A percentile compares a stretch with the other conserved stretches of the same genome.
These are phyloP conservation scores for Monosporascus sp. DNA, from an alignment of 2,329 filamentous ascomycete species.

Conservation along the genomic window DNA sequence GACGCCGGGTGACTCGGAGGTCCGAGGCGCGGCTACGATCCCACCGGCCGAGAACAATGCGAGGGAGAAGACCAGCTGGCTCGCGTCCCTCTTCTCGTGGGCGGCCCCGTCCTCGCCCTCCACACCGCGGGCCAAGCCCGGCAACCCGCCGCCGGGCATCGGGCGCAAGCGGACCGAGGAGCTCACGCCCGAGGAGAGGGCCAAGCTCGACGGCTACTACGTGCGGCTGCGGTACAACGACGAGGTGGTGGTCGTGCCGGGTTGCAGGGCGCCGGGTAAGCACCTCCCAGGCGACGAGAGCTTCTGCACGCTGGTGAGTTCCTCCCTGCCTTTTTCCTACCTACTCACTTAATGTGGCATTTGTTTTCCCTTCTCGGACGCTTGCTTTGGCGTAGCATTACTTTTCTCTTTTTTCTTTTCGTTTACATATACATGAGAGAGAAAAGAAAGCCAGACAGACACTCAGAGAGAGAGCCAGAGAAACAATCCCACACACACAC, in stretches of 20 bases:
- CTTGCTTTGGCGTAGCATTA: no score
- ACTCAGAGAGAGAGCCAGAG: no score
- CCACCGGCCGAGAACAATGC: slow-evolving; percentile 6
- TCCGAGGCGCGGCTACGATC: slow-evolving; percentile 1
- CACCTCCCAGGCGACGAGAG: slow-evolving; percentile 82
- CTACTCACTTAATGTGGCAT: no score
- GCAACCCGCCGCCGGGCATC: slow-evolving; percentile 40
- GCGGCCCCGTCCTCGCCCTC: slow-evolving; percentile 5
- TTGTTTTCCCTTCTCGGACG: no score
- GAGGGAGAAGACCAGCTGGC: slow-evolving; percentile 21
- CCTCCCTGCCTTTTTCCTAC: not conserved
- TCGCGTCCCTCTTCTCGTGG: slow-evolving; percentile 26
- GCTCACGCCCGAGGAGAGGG: slow-evolving; percentile 52
- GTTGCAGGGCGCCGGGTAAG: slow-evolving; percentile 69
- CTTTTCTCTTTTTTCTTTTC: not conserved
- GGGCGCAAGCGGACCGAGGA: slow-evolving; percentile 53
- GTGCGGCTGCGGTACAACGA: slow-evolving; percentile 93
- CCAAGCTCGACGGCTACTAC: slow-evolving; percentile 68
- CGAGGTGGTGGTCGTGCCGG: slow-evolving; percentile 71
- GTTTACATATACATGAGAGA: not conserved
- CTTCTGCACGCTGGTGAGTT: slow-evolving; percentile 78
- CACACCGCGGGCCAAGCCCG: slow-evolving; percentile 16
- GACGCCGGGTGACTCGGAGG: slow-evolving; percentile 1
- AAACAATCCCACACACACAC: no score
- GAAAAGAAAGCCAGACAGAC: not conserved